phyloP scores from a whole-genome alignment of 768 basidiomycete species.

The Podaxis carcinomalis region DNA sequence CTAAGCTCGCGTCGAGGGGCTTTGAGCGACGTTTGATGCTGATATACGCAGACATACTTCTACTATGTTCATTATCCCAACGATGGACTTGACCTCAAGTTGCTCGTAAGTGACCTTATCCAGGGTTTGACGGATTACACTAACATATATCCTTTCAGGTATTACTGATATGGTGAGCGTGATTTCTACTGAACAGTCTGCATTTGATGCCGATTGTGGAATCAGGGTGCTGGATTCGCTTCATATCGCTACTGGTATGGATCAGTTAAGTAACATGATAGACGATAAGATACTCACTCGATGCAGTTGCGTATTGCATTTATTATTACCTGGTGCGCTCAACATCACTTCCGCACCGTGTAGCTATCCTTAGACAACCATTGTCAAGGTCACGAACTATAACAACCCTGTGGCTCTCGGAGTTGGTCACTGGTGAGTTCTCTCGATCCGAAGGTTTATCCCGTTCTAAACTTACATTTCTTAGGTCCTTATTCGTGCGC shows the following conservation, averaged over 20 bases:
- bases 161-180: conserved; percentile 22
- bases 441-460: not conserved
- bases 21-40: not conserved
- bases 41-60: conserved; percentile 26
- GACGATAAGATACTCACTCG: not conserved
- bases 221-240: conserved; percentile 26
- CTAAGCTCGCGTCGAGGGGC: not conserved
- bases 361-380: conserved; percentile 5
- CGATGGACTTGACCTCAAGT: conserved; percentile 22
- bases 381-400: conserved; percentile 30
- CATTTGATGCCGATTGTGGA: not conserved
- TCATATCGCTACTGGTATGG: conserved; percentile 26
- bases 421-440: conserved; percentile 31
- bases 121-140: not conserved
- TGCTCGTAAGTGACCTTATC: conserved; percentile 18
- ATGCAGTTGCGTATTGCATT: conserved; percentile 26
- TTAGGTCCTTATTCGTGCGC: conserved; percentile 33
- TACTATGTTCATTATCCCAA: conserved; percentile 30
- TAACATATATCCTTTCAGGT: conserved; percentile 18
- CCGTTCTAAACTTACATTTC: not conserved
- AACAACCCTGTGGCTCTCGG: conserved; percentile 28
- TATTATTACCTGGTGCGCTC: conserved; percentile 35
- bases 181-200: no score
- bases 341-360: not conserved
- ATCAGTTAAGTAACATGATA: not conserved